Conservation (phyloP, 176 grass and related monocot genomes). For the Avena eriantha region DNA sequence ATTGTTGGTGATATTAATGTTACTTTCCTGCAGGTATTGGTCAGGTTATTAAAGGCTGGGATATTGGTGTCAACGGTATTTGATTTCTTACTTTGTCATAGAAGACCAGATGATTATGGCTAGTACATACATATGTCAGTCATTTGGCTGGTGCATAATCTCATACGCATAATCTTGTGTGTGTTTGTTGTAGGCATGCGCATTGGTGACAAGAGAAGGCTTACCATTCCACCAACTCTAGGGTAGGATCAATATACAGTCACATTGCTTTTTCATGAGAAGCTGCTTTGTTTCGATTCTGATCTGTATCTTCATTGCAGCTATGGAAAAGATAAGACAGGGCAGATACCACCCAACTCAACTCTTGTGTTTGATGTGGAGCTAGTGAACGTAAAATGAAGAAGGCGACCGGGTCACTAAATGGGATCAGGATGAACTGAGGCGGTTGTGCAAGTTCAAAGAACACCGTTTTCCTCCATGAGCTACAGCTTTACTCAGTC, state of each 20-base stretch:
- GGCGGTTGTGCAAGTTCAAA: conserved; percentile 25
- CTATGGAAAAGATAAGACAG: conserved; percentile 56
- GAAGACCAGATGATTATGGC: background rate
- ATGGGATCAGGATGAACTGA: conserved; percentile 27
- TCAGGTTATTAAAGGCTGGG: conserved; percentile 93
- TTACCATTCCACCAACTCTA: conserved; percentile 81
- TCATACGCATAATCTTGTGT: background rate
- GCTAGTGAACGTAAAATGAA: conserved; percentile 67
- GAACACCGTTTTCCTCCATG: background rate
- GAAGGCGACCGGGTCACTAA: background rate
- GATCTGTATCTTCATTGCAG: conserved; percentile 44
- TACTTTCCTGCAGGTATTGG: conserved; percentile 71
- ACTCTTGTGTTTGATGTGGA: conserved; percentile 91
- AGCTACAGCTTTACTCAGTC: background rate
- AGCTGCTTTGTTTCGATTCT: conserved; percentile 10
- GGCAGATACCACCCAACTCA: conserved; percentile 82
- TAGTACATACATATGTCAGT: background rate
- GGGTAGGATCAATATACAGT: conserved; percentile 46
- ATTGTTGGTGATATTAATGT: background rate
- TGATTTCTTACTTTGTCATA: background rate
- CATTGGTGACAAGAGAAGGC: conserved; percentile 92
- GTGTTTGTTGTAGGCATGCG: conserved; percentile 73
- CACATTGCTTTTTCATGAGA: background rate
- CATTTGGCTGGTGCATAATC: background rate
- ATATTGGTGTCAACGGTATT: conserved; percentile 81